A percentile compares a stretch with the other conserved stretches of the same genome.
Conservation (phyloP, 768 basidiomycete genomes). For the Mycena belliarum region DNA sequence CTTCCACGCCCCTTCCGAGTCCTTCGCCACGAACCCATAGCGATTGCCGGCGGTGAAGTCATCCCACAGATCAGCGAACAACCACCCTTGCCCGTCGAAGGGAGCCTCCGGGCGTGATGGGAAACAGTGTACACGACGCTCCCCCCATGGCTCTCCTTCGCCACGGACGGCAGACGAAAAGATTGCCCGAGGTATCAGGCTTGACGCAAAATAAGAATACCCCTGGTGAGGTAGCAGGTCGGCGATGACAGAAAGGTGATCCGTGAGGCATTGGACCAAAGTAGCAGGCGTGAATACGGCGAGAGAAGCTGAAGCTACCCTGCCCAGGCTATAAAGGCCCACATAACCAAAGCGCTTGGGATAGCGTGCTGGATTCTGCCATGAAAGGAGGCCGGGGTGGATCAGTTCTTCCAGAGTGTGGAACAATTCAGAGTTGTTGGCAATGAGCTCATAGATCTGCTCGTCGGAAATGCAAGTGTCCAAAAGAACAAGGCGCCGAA, state of each 20-base stretch:
- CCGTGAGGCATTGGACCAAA: slow-evolving; percentile 27
- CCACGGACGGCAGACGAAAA: slow-evolving; percentile 19
- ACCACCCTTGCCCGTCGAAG: slow-evolving; percentile 21
- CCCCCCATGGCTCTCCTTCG: slow-evolving; percentile 20
- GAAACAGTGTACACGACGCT: slow-evolving; percentile 21
- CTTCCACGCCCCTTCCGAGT: background rate
- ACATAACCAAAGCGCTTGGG: slow-evolving; percentile 25
- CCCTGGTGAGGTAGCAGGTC: background rate
- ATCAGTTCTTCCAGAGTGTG: slow-evolving; percentile 28
- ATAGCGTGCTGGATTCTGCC: slow-evolving; percentile 9
- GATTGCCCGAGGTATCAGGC: slow-evolving; percentile 16
- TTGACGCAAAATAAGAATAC: background rate
- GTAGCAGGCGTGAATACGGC: slow-evolving; percentile 30
- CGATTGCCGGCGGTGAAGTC: background rate
- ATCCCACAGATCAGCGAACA: slow-evolving; percentile 17
- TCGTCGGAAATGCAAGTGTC: slow-evolving; percentile 26
- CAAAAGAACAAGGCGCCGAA: slow-evolving; percentile 29
- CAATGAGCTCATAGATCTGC: slow-evolving; percentile 26
- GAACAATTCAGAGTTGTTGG: slow-evolving; percentile 28
- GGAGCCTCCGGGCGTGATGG: background rate
- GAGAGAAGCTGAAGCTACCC: slow-evolving; percentile 13
- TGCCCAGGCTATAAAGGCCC: background rate
- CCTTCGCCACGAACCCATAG: slow-evolving; percentile 3
- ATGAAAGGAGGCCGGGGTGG: slow-evolving; percentile 28
- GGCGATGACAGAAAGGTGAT: slow-evolving; percentile 4